These are phyloP conservation scores for Pleurotus platypus DNA, from an alignment of 768 basidiomycete genomes.

Conservation along the genomic window DNA sequence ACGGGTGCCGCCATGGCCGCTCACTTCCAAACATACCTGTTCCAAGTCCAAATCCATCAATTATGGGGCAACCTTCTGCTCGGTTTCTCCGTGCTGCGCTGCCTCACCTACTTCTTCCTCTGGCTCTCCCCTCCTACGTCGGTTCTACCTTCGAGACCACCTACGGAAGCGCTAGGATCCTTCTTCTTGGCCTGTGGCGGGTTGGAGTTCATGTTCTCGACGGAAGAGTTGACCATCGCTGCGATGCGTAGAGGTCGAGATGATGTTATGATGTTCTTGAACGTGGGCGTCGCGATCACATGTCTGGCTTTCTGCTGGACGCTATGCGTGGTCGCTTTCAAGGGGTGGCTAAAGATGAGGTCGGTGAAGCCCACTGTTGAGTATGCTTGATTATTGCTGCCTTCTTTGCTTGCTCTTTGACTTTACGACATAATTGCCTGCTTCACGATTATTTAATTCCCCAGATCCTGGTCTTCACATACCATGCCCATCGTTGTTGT, in stretches of 20 bases:
- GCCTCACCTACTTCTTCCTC: slow-evolving; percentile 91
- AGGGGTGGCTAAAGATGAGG: slow-evolving; percentile 65
- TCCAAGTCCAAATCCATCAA: slow-evolving; percentile 88
- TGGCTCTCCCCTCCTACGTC: slow-evolving; percentile 85
- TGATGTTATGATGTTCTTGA: slow-evolving; percentile 90
- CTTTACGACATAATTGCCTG: background rate
- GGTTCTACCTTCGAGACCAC: slow-evolving; percentile 86
- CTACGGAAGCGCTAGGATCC: slow-evolving; percentile 86
- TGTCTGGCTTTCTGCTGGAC: slow-evolving; percentile 87
- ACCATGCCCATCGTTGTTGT: background rate
- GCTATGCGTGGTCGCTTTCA: slow-evolving; percentile 68
- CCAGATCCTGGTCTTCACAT: background rate
- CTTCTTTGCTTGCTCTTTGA: background rate
- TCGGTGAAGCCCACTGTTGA: slow-evolving; percentile 26
- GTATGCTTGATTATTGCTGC: background rate
- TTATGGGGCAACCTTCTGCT: slow-evolving; percentile 90
- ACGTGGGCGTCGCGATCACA: slow-evolving; percentile 81
- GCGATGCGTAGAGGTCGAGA: slow-evolving; percentile 90
- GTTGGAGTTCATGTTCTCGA: slow-evolving; percentile 83
- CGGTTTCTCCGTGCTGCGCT: slow-evolving; percentile 74
- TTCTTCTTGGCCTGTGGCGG: slow-evolving; percentile 90
- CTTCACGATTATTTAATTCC: background rate
- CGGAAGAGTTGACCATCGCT: slow-evolving; percentile 84
- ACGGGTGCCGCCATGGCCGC: slow-evolving; percentile 94
- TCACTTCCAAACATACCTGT: slow-evolving; percentile 87